Evolutionary conservation across 2,329 filamentous ascomycete species (phyloP).

Genomic region (Anthostomella pinea): DNA sequence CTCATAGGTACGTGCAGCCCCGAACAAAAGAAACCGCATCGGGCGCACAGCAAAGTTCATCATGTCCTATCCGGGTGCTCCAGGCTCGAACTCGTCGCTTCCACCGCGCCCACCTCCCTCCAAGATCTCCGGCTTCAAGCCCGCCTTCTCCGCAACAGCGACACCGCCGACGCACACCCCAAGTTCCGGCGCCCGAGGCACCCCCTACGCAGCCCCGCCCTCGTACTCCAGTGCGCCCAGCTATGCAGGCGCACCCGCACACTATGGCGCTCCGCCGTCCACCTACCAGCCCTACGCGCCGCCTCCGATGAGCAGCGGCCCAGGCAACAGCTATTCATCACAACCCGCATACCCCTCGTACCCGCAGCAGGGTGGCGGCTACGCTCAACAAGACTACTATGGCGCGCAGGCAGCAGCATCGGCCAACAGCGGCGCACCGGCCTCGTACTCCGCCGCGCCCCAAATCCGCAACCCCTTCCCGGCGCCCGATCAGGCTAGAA

Average conservation of each 20-base stretch:
- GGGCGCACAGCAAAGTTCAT: slow-evolving; percentile 54
- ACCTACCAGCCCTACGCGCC: slow-evolving; percentile 37
- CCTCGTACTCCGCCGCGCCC: slow-evolving; percentile 55
- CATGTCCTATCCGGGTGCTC: slow-evolving; percentile 86
- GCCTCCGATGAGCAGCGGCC: slow-evolving; percentile 19
- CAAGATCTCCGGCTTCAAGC: slow-evolving; percentile 44
- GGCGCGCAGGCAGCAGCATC: slow-evolving; percentile 24
- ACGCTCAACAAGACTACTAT: slow-evolving; percentile 34
- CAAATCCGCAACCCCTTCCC: slow-evolving; percentile 82
- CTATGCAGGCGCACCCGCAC: slow-evolving; percentile 39
- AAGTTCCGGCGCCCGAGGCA: slow-evolving; percentile 28
- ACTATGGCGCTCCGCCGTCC: slow-evolving; percentile 41
- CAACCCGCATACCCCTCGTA: slow-evolving; percentile 29
- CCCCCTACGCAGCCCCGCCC: slow-evolving; percentile 35
- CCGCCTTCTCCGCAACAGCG: slow-evolving; percentile 48
- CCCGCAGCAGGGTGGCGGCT: slow-evolving; percentile 26
- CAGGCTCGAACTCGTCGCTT: slow-evolving; percentile 64
- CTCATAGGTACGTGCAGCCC: slow-evolving; percentile 51
- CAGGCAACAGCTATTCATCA: slow-evolving; percentile 18
- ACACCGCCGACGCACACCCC: slow-evolving; percentile 29
- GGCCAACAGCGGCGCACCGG: slow-evolving; percentile 33
- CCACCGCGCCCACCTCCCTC: slow-evolving; percentile 74
- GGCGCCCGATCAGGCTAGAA: slow-evolving; percentile 49
- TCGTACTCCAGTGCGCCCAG: slow-evolving; percentile 35
- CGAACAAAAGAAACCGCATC: slow-evolving; percentile 29